These are phyloP conservation scores for Diaporthe ampelina DNA, from an alignment of 2,329 filamentous ascomycete genomes.

Conservation along the genomic window DNA sequence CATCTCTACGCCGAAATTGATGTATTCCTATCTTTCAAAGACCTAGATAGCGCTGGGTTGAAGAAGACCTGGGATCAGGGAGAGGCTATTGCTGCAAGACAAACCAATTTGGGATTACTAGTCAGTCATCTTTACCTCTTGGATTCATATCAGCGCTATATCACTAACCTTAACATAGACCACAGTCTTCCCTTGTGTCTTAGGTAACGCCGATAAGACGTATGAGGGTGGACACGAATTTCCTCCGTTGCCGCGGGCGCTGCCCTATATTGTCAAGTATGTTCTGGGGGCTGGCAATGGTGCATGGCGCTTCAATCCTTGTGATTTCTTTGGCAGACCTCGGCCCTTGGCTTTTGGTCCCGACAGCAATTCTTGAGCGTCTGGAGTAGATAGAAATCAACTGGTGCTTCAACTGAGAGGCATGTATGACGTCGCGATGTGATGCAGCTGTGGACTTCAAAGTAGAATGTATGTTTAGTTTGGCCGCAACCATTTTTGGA, in stretches of 20 bases:
- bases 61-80: conserved; percentile 42
- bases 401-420: too few species aligned
- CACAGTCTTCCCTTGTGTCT: conserved; percentile 45
- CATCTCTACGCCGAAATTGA: conserved; percentile 50
- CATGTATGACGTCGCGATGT: too few species aligned
- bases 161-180: conserved; percentile 43
- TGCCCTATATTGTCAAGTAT: conserved; percentile 47
- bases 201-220: conserved; percentile 46
- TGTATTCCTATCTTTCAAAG: conserved; percentile 44
- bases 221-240: conserved; percentile 46
- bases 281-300: conserved; percentile 45
- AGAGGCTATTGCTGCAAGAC: conserved; percentile 41
- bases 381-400: too few species aligned
- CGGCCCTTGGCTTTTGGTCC: conserved; percentile 43
- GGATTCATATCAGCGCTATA: background rate
- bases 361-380: background rate
- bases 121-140: background rate
- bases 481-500: too few species aligned
- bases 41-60: conserved; percentile 44
- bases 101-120: conserved; percentile 39
- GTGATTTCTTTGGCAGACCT: conserved; percentile 47
- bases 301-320: conserved; percentile 49
- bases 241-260: conserved; percentile 44
- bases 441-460: too few species aligned
- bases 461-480: too few species aligned